A percentile compares a stretch with the other conserved stretches of the same genome.
Evolutionary conservation across 176 grass and related monocot species (phyloP).

Genomic region (Bromus sterilis): DNA sequence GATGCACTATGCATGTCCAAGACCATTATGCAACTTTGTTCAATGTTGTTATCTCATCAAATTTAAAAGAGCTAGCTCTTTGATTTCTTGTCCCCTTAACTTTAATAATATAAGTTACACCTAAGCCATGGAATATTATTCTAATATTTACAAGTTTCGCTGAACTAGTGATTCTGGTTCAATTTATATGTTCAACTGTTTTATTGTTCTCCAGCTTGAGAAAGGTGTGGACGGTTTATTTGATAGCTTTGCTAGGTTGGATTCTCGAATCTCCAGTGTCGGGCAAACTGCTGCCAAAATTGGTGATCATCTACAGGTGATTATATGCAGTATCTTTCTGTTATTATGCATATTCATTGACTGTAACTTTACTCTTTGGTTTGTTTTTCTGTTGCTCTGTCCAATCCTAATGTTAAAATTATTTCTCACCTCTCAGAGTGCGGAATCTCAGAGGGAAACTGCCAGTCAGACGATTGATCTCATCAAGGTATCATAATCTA

Average conservation of each 20-base stretch:
- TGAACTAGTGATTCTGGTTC: neutral
- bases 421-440: conserved; percentile 52
- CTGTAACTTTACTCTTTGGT: conserved; percentile 9
- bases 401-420: neutral
- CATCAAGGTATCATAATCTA: conserved; percentile 61
- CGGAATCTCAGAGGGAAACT: conserved; percentile 98
- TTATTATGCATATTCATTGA: conserved; percentile 2
- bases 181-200: conserved; percentile 9
- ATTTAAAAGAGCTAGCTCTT: neutral
- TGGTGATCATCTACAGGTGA: conserved; percentile 98
- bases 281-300: conserved; percentile 99
- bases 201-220: conserved; percentile 67
- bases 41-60: neutral
- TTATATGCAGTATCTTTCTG: conserved; percentile 12
- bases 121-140: neutral
- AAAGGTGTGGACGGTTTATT: conserved; percentile 97
- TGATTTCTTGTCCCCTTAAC: neutral
- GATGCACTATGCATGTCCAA: neutral
- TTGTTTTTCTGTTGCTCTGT: neutral
- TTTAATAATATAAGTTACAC: neutral
- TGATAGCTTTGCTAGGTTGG: conserved; percentile 93
- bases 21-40: neutral
- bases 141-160: neutral
- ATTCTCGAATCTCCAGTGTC: conserved; percentile 96
- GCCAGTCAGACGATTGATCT: conserved; percentile 98